Base-by-base conservation (phyloP, 352 stramenopile genomes). In the Phytophthora capsici region DNA sequence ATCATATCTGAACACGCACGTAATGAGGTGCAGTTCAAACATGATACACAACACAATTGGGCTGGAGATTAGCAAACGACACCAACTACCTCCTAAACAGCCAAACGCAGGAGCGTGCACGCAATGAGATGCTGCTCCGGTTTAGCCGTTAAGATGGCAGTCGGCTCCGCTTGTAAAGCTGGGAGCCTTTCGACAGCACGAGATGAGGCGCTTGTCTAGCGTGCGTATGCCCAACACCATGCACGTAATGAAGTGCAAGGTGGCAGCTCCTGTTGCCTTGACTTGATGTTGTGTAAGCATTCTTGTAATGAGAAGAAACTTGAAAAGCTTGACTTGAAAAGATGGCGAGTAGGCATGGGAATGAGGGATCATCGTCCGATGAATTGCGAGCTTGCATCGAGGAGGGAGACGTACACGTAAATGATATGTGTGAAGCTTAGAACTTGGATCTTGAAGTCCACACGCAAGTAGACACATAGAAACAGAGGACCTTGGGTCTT, bases 11-110 rank as follows among this genome's bases (percentile, higher is more conserved):
- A 61, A 57, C 22, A 40, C 38, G 53, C 66, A 74, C 60, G 60
- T 51, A 70, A 74, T 75, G 67, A 75, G 62, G 52, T 71, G 62
- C 62, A 57, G 26, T 59, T 63, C 43, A 50, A 22, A 47, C 6
- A 56, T 19, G 9, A 19, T 38, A 63, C 43, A 44, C 49, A 45
- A 53, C n/a, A 43, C 57, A n/a, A 53, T 41, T 56, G 23, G 34
- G 28, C 32, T 19, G 47, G 8, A 22, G 49, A 52, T 38, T 64
- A 48, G 52, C 53, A 49, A 57, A 43, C 41, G 48, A 57, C 9
- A 9, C 40, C 20, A 7, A 53, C 40, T 14, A 10, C 56, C 30
- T 36, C 10, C 37, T 40, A 1, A 52, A 51, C 32, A 44, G 41
- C 14, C 8, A 61, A 14, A 38, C 28, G 7, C 40, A 41, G 17